These are phyloP conservation scores for Trematosphaeria pertusa DNA, from an alignment of 2,329 filamentous ascomycete genomes.

Conservation along the genomic window DNA sequence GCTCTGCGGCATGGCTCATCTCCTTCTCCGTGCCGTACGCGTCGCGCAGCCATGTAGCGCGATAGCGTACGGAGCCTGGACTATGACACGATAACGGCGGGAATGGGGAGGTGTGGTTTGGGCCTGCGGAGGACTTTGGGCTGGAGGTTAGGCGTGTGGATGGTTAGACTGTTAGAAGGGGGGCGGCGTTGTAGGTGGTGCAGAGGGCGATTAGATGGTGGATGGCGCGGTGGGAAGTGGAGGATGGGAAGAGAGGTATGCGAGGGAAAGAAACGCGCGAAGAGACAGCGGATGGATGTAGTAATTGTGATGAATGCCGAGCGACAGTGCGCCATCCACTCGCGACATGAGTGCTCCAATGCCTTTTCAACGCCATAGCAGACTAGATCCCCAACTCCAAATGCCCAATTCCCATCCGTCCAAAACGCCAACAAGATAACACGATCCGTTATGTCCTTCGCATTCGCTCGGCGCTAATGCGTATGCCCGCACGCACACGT, in stretches of 20 bases:
- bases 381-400: too few relatives aligned
- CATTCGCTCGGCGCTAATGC: constrained; percentile 16
- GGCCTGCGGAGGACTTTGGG: constrained; percentile 10
- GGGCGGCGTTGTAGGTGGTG: constrained; percentile 6
- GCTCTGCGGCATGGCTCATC: constrained; percentile 3
- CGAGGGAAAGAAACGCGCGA: too few relatives aligned
- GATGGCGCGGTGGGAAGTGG: too few relatives aligned
- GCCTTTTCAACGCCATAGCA: too few relatives aligned
- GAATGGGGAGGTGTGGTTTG: not conserved
- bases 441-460: not conserved
- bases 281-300: too few relatives aligned
- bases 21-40: constrained; percentile 2
- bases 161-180: constrained; percentile 2
- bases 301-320: too few relatives aligned
- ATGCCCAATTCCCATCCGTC: too few relatives aligned
- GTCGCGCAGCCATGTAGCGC: constrained; percentile 5
- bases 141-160: constrained; percentile 13
- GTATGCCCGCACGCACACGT: constrained; percentile 32
- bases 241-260: too few relatives aligned
- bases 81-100: too few relatives aligned
- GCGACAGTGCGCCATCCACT: too few relatives aligned
- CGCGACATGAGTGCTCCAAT: too few relatives aligned
- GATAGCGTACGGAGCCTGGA: constrained; percentile 8
- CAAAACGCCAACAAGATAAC: too few relatives aligned
- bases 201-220: constrained; percentile 13